Base-by-base conservation (phyloP, 768 basidiomycete species). In the Kwoniella bestiolae region DNA sequence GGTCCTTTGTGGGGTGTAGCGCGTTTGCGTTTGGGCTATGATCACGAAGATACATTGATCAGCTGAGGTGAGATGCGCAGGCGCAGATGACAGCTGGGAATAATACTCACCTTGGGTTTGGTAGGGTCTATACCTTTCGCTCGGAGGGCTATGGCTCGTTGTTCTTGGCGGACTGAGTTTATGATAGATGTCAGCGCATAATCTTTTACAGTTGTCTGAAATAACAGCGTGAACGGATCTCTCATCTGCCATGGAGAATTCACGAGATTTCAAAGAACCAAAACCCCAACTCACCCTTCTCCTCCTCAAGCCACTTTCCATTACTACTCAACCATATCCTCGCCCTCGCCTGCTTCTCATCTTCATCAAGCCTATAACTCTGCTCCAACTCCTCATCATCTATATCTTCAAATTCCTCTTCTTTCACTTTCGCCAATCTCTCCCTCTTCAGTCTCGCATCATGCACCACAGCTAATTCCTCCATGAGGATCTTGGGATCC, bases 281-380 rank as follows among this genome's bases (percentile, higher is more conserved):
- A 5, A 18, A 16, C 18, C 26, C 35, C n/a, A 47, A 66, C 74
- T 65, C 61, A 78, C 76, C 58, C 32, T 70, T 73, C 23, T 67
- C 65, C 60, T 75, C 70, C 61, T 74, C 72, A 53, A 78, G 31
- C 70, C 72, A 78, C 56, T 70, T 73, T 3, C 70, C 74, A 62
- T 78, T 78, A 51, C 60, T 57, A 41, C 67, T 70, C 62, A 78
- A 59, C 72, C 74, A 78, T 63, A 78, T 63, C 45, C 76, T 71
- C 21, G 76, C 76, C 45, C 74, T 66, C 5, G 71, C 58, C 47
- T 70, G 56, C 51, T 60, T 63, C 50, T 78, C 76, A 38, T 68
- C 65, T 53, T 75, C 74, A 26, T 72, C 74, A 59, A 78, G 46
- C 31, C 59, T 45, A 35, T 52, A 75, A 58, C 65, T 72, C 26